phyloP scores from a whole-genome alignment of 2,329 filamentous ascomycete species.

The Zelopaecilomyces penicillatus region DNA sequence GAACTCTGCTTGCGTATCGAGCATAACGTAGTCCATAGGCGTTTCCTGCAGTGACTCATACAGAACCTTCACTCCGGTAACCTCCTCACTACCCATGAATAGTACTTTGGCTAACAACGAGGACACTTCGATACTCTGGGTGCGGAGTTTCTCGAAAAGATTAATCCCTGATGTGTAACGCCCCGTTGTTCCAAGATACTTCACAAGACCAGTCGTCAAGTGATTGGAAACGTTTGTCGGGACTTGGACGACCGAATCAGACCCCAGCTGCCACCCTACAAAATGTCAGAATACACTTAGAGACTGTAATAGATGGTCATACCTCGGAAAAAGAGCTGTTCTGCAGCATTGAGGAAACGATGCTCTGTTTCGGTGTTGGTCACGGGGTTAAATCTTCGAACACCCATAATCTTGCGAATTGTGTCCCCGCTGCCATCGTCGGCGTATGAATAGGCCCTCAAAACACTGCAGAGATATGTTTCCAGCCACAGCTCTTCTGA shows the following conservation, averaged over 20 bases:
- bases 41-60: constrained; percentile 83
- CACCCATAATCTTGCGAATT: constrained; percentile 95
- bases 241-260: constrained; percentile 93
- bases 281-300: constrained; percentile 10
- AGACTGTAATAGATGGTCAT: constrained; percentile 12
- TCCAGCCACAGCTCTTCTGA: constrained; percentile 95
- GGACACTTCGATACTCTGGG: constrained; percentile 85
- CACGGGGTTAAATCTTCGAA: constrained; percentile 92
- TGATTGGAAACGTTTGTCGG: constrained; percentile 96
- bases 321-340: constrained; percentile 92
- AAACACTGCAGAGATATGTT: constrained; percentile 90
- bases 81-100: constrained; percentile 92
- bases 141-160: constrained; percentile 89
- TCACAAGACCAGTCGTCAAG: constrained; percentile 82
- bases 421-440: constrained; percentile 91
- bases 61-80: constrained; percentile 83
- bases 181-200: constrained; percentile 92
- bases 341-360: constrained; percentile 86
- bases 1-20: constrained; percentile 91
- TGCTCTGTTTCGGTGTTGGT: constrained; percentile 98
- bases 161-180: constrained; percentile 94
- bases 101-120: constrained; percentile 85
- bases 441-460: constrained; percentile 92
- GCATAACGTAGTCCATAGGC: constrained; percentile 95
- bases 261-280: constrained; percentile 85